Percentiles rank a stretch among this genome's conserved stretches.
Conservation (phyloP, 495 filamentous ascomycete species). For the Oidiodendron maius region DNA sequence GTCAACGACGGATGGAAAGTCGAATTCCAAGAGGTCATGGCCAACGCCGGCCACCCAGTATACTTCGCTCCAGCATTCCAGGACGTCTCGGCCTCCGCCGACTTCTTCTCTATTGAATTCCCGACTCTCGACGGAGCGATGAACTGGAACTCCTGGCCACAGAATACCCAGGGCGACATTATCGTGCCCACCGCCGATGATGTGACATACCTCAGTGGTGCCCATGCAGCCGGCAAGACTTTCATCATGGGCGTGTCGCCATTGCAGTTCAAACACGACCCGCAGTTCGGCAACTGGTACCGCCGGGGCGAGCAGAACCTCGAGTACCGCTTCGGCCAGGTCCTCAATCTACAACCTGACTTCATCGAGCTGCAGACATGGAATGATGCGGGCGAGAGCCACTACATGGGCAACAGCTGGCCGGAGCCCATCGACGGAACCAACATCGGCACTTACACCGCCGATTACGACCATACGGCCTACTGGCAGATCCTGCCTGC, state of each 20-base stretch:
- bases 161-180: slow-evolving; percentile 17
- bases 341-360: slow-evolving; percentile 23
- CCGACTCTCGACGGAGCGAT: slow-evolving; percentile 15
- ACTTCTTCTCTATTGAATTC: slow-evolving; percentile 6
- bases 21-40: slow-evolving; percentile 8
- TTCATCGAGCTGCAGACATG: slow-evolving; percentile 32
- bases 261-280: slow-evolving; percentile 38
- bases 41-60: slow-evolving; percentile 4
- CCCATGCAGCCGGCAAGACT: slow-evolving; percentile 24
- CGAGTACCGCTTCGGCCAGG: slow-evolving; percentile 20
- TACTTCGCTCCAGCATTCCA: slow-evolving; percentile 15
- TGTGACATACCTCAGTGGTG: slow-evolving; percentile 18
- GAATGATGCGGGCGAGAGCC: slow-evolving; percentile 39
- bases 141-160: slow-evolving; percentile 32
- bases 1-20: slow-evolving; percentile 14
- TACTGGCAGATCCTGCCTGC: slow-evolving; percentile 27
- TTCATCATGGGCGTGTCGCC: slow-evolving; percentile 34
- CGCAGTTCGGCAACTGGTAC: slow-evolving; percentile 31
- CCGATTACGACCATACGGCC: slow-evolving; percentile 25
- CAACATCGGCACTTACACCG: slow-evolving; percentile 24
- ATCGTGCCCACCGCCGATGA: slow-evolving; percentile 21
- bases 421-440: slow-evolving; percentile 21
- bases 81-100: not conserved
- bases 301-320: slow-evolving; percentile 36
- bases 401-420: slow-evolving; percentile 40